A percentile compares a stretch with the other conserved stretches of the same genome.
phyloP scores from a whole-genome alignment of 306 rosid genomes.

The Begonia peltatifolia region DNA sequence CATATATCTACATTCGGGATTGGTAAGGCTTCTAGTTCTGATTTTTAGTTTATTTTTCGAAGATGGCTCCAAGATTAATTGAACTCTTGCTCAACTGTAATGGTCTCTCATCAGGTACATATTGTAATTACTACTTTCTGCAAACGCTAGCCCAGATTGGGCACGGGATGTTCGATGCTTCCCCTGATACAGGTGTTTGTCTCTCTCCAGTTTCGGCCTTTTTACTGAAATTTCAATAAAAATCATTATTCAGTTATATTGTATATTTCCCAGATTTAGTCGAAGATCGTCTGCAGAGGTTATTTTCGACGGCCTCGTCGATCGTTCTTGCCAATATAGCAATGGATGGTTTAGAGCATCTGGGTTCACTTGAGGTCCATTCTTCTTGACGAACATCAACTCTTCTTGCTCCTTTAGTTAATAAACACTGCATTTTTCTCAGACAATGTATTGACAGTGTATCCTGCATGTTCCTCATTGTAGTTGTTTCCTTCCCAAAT shows the following conservation, averaged over 20 bases:
- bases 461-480: conserved; percentile 13
- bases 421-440: conserved; percentile 4
- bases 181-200: conserved; percentile 51
- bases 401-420: conserved; percentile 2
- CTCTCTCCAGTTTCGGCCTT: conserved; percentile 3
- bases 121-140: conserved; percentile 86
- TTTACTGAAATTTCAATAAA: background rate
- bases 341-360: conserved; percentile 41
- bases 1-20: conserved; percentile 82
- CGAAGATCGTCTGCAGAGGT: conserved; percentile 40
- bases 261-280: conserved; percentile 39
- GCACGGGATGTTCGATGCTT: conserved; percentile 57
- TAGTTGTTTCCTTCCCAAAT: conserved; percentile 62
- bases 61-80: too few species aligned
- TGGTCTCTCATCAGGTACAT: conserved; percentile 38
- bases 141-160: conserved; percentile 79
- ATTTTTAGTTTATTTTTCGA: background rate
- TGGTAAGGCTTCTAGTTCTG: conserved; percentile 31
- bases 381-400: background rate
- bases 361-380: conserved; percentile 65
- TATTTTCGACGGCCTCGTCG: conserved; percentile 48
- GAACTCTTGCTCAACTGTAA: too few species aligned
- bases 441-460: conserved; percentile 5
- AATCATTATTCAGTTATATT: background rate
- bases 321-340: conserved; percentile 45